These are phyloP conservation scores for Bipolaris bicolor DNA, from an alignment of 2,329 filamentous ascomycete species.

Conservation along the genomic window DNA sequence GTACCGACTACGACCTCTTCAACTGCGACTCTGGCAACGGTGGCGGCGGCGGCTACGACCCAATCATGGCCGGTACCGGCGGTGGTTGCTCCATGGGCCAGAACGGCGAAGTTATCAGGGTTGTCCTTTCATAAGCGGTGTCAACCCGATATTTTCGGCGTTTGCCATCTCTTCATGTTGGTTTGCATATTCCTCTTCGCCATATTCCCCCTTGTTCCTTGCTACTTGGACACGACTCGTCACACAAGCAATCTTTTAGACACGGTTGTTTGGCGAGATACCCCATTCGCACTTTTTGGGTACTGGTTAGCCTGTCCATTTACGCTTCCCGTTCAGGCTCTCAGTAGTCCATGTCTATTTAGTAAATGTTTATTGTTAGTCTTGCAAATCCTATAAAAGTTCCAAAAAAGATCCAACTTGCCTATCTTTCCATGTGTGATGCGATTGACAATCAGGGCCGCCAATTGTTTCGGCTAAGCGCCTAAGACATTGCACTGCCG, in stretches of 20 bases:
- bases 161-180: conserved; percentile 17
- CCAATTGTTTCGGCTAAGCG: not conserved
- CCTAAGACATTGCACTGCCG: not conserved
- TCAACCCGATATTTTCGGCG: conserved; percentile 15
- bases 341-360: conserved; percentile 31
- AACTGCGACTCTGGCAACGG: conserved; percentile 41
- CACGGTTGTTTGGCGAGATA: conserved; percentile 23
- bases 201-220: conserved; percentile 28
- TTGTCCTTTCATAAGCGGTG: conserved; percentile 29
- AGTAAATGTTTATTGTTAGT: conserved; percentile 36
- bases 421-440: not conserved
- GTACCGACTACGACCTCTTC: conserved; percentile 48
- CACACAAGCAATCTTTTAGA: conserved; percentile 12
- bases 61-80: conserved; percentile 32
- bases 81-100: conserved; percentile 44
- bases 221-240: conserved; percentile 26
- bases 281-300: conserved; percentile 20
- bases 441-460: not conserved
- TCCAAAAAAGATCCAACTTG: not conserved
- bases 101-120: conserved; percentile 35
- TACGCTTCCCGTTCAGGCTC: conserved; percentile 21
- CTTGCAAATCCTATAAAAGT: conserved; percentile 14
- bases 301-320: conserved; percentile 26
- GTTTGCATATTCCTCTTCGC: conserved; percentile 26
- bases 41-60: conserved; percentile 40